phyloP scores from a whole-genome alignment of 2,329 filamentous ascomycete genomes.

The Beauveria pseudobassiana region DNA sequence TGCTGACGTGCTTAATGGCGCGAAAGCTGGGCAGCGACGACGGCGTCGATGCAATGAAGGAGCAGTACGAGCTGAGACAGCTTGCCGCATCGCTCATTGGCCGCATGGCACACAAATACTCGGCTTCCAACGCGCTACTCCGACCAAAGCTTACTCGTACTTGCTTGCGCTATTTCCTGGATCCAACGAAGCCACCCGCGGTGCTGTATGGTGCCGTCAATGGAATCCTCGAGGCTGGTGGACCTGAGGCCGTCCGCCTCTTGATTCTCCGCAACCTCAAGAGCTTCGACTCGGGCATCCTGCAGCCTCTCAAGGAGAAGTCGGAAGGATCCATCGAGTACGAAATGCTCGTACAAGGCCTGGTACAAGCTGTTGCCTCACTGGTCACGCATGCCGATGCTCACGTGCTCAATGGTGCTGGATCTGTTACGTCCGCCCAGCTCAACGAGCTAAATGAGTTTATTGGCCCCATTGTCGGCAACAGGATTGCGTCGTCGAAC shows the following conservation, averaged over 20 bases:
- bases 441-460: conserved; percentile 43
- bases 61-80: conserved; percentile 76
- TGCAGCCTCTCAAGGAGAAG: conserved; percentile 46
- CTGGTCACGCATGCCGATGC: conserved; percentile 29
- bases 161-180: conserved; percentile 85
- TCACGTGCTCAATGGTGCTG: conserved; percentile 33
- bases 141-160: conserved; percentile 87
- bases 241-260: conserved; percentile 49
- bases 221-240: conserved; percentile 72
- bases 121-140: conserved; percentile 70
- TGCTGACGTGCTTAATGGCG: conserved; percentile 79
- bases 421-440: conserved; percentile 28
- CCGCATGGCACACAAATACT: conserved; percentile 73
- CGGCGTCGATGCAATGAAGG: conserved; percentile 43
- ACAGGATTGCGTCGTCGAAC: conserved; percentile 36
- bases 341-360: conserved; percentile 48
- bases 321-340: conserved; percentile 43
- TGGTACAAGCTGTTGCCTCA: conserved; percentile 45
- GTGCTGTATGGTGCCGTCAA: conserved; percentile 85
- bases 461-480: conserved; percentile 46
- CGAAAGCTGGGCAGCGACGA: conserved; percentile 63
- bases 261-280: conserved; percentile 50
- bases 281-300: conserved; percentile 44
- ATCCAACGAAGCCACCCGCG: conserved; percentile 72
- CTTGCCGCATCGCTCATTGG: conserved; percentile 76